These are phyloP conservation scores for Backusella macrospora DNA, from an alignment of 192 early-diverging fungal genomes.

Conservation along the genomic window DNA sequence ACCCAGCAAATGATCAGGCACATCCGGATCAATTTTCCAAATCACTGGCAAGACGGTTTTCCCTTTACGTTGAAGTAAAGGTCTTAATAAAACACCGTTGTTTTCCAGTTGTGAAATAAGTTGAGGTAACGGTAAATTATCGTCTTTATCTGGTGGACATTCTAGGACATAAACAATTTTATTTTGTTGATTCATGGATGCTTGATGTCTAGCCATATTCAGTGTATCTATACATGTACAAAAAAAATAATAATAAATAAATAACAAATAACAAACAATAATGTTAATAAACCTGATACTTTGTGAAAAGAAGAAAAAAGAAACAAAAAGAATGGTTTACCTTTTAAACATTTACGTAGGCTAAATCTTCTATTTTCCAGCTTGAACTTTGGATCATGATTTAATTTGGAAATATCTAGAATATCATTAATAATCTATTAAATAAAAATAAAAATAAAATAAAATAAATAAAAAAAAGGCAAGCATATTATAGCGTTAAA, in stretches of 20 bases:
- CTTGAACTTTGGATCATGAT: slow-evolving; percentile 57
- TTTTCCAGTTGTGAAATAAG: slow-evolving; percentile 28
- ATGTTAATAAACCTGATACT: neutral
- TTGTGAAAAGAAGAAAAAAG: neutral
- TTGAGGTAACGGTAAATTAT: slow-evolving; percentile 31
- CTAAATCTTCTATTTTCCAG: slow-evolving; percentile 51
- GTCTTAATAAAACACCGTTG: slow-evolving; percentile 14
- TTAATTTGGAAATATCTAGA: slow-evolving; percentile 53
- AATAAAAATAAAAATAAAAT: slow-evolving; percentile 12
- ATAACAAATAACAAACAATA: slow-evolving; percentile 8
- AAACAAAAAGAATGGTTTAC: slow-evolving; percentile 27
- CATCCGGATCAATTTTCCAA: slow-evolving; percentile 53
- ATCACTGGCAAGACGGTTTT: slow-evolving; percentile 47
- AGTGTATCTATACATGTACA: slow-evolving; percentile 30
- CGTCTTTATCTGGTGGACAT: slow-evolving; percentile 36
- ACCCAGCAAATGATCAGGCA: slow-evolving; percentile 52
- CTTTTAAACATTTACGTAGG: slow-evolving; percentile 57
- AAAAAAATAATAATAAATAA: slow-evolving; percentile 7
- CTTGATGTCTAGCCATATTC: slow-evolving; percentile 46
- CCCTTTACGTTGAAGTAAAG: slow-evolving; percentile 15
- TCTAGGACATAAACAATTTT: slow-evolving; percentile 39
- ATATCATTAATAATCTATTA: slow-evolving; percentile 56
- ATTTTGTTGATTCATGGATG: slow-evolving; percentile 32
- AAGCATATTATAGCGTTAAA: neutral
- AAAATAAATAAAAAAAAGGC: slow-evolving; percentile 13